These are phyloP conservation scores for Trichoderma arundinaceum DNA, from an alignment of 2,329 filamentous ascomycete species.

Conservation along the genomic window DNA sequence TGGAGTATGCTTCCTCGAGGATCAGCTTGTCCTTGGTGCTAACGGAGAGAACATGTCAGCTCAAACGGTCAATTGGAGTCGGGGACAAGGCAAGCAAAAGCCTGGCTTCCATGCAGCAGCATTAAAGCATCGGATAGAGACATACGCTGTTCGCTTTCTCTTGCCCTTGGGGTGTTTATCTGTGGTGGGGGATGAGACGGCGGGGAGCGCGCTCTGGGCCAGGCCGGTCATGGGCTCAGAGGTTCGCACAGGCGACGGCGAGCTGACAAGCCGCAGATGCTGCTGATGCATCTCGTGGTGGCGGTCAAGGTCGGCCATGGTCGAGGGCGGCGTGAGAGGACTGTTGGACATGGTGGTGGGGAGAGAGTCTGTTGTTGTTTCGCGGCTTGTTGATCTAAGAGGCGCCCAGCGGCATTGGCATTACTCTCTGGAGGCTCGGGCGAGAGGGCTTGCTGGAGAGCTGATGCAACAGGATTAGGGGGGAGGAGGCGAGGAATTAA, in stretches of 20 bases:
- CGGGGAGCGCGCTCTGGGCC: constrained; percentile 31
- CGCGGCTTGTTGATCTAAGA: constrained; percentile 26
- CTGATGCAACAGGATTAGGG: constrained; percentile 18
- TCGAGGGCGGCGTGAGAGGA: constrained; percentile 36
- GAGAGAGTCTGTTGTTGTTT: constrained; percentile 3
- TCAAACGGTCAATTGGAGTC: background rate
- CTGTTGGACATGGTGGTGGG: constrained; percentile 37
- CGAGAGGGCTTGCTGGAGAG: background rate
- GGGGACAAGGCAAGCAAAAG: constrained; percentile 5
- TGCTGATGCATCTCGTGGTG: constrained; percentile 29
- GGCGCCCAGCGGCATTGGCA: constrained; percentile 21
- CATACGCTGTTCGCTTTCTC: constrained; percentile 68
- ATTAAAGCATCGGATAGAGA: constrained; percentile 32
- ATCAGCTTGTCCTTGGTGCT: constrained; percentile 89
- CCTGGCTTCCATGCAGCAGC: constrained; percentile 31
- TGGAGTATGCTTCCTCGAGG: constrained; percentile 82
- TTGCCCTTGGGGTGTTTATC: constrained; percentile 63
- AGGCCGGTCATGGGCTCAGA: constrained; percentile 31
- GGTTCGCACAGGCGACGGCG: constrained; percentile 35
- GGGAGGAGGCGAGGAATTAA: constrained; percentile 14
- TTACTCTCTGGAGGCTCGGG: background rate
- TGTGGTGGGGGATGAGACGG: constrained; percentile 37
- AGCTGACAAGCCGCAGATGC: constrained; percentile 29
- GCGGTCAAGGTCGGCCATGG: constrained; percentile 38
- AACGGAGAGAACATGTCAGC: constrained; percentile 13